Conservation (phyloP, 2,329 filamentous ascomycete species). For the Coleophoma cylindrospora region DNA sequence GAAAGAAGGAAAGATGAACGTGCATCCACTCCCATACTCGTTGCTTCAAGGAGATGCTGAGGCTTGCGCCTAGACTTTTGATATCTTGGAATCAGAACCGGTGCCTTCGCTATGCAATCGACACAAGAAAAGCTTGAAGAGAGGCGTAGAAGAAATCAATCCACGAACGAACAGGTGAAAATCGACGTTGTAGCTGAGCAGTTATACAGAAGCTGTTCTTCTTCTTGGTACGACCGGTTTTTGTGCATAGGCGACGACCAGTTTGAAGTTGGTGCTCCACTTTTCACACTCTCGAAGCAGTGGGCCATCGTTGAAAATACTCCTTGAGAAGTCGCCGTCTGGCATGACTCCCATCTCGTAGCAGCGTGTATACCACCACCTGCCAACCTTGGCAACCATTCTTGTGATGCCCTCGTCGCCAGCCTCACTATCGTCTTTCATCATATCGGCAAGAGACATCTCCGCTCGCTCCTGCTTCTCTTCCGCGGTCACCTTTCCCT, state of each 20-base stretch:
- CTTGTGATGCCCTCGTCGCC: constrained; percentile 85
- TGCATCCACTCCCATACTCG: too few species aligned
- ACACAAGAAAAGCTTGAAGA: too few species aligned
- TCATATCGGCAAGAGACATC: constrained; percentile 63
- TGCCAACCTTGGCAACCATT: constrained; percentile 84
- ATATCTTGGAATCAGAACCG: too few species aligned
- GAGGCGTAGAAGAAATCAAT: too few species aligned
- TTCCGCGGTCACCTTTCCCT: too few species aligned
- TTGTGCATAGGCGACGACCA: constrained; percentile 77
- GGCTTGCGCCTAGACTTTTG: too few species aligned
- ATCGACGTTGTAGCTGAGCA: too few species aligned
- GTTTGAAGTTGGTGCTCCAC: constrained; percentile 79
- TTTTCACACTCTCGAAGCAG: constrained; percentile 82
- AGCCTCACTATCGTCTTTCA: constrained; percentile 61
- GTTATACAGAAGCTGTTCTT: constrained; percentile 21
- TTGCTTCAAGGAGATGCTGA: too few species aligned
- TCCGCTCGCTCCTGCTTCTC: constrained; percentile 20
- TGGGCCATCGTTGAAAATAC: constrained; percentile 74
- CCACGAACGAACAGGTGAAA: too few species aligned
- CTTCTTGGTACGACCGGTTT: constrained; percentile 21
- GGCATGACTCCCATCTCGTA: constrained; percentile 67
- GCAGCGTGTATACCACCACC: constrained; percentile 95
- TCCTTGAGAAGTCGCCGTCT: constrained; percentile 40
- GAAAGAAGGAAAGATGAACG: too few species aligned
- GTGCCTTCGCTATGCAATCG: too few species aligned